These are phyloP conservation scores for Hermanozyma aechmeae DNA, from an alignment of 805 yeast species.

Conservation along the genomic window DNA sequence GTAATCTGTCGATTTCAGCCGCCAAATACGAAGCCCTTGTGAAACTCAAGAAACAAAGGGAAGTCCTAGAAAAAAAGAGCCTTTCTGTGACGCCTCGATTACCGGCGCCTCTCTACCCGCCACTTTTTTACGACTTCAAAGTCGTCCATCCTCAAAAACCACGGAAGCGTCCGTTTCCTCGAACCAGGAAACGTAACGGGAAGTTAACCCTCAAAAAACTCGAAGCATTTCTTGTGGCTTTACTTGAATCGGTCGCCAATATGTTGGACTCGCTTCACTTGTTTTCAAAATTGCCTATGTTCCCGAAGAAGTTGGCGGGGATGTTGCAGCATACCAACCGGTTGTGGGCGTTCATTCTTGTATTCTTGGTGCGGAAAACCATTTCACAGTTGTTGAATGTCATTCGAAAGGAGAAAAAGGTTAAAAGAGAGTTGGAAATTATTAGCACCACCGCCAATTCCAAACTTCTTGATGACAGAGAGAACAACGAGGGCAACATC, in stretches of 20 bases:
- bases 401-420: conserved; percentile 27
- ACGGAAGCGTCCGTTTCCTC: not conserved
- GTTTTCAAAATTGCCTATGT: conserved; percentile 33
- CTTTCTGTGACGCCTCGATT: conserved; percentile 7
- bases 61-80: not conserved
- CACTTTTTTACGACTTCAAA: conserved; percentile 23
- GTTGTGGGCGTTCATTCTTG: conserved; percentile 31
- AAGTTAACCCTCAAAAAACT: conserved; percentile 20
- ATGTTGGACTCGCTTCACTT: conserved; percentile 33
- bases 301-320: conserved; percentile 22
- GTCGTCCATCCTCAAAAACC: conserved; percentile 8
- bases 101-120: conserved; percentile 24
- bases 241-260: conserved; percentile 28
- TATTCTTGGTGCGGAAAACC: conserved; percentile 33
- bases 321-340: conserved; percentile 33
- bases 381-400: conserved; percentile 32
- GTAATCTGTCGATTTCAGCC: conserved; percentile 27
- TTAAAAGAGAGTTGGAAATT: conserved; percentile 26
- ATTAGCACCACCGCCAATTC: conserved; percentile 15
- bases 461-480: conserved; percentile 13
- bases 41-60: conserved; percentile 11
- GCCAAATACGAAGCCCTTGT: conserved; percentile 26
- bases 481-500: conserved; percentile 9
- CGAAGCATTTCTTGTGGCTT: conserved; percentile 19
- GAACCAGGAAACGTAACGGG: not conserved